Conservation (phyloP, 2,329 filamentous ascomycete genomes). For the Verticillium dahliae region DNA sequence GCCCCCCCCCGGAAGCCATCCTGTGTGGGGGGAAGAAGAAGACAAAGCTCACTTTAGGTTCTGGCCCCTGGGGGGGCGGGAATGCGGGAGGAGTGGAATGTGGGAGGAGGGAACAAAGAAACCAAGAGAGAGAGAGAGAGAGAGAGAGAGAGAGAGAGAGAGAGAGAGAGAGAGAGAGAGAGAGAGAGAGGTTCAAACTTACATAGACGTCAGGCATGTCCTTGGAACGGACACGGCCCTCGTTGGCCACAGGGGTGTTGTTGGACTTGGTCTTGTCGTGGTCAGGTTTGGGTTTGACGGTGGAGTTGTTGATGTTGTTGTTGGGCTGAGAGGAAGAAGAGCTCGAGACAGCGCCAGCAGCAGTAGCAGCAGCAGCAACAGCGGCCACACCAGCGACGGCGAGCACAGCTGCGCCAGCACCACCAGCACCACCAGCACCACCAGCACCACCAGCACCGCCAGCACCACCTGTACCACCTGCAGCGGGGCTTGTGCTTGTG, state of each 20-base stretch:
- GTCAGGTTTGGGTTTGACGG: conserved; percentile 1
- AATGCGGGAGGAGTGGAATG: not conserved
- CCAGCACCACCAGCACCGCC: not conserved
- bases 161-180: no score
- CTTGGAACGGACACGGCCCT: conserved; percentile 76
- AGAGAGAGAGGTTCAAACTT: conserved; percentile 33
- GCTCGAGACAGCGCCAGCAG: conserved; percentile 1
- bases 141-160: no score
- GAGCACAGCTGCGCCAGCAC: conserved; percentile 1
- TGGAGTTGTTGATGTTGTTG: conserved; percentile 1
- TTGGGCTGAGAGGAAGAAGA: conserved; percentile 1
- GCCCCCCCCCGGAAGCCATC: conserved; percentile 91
- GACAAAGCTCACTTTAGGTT: conserved; percentile 2
- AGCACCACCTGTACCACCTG: conserved; percentile 3
- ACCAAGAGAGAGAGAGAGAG: no score
- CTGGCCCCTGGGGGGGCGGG: not conserved
- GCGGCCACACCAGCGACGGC: conserved; percentile 8
- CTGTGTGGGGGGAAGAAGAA: conserved; percentile 38
- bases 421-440: no score
- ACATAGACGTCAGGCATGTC: conserved; percentile 94
- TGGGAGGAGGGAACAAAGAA: not conserved
- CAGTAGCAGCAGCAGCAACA: conserved; percentile 11
- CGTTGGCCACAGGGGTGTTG: conserved; percentile 69
- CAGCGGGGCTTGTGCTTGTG: conserved; percentile 2
- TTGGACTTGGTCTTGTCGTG: conserved; percentile 5